Conservation (phyloP, 306 rosid species). For the Gillenia trifoliata region DNA sequence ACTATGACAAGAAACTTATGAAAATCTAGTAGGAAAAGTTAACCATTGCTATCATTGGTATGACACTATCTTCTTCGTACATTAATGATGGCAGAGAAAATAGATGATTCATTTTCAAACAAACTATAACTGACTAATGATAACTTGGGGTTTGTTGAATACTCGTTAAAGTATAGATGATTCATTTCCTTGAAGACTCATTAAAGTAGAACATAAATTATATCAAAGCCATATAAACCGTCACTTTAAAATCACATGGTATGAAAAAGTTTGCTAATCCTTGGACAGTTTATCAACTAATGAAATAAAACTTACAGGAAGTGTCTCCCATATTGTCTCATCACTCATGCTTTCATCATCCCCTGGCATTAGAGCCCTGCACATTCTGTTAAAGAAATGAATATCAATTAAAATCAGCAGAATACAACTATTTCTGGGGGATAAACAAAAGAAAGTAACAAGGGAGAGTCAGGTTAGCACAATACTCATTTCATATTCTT, state of each 20-base stretch:
- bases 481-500: background rate
- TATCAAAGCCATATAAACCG: background rate
- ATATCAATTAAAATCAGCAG: slow-evolving; percentile 13
- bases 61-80: background rate
- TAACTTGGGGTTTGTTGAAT: too few relatives aligned
- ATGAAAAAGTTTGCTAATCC: background rate
- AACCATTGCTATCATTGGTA: background rate
- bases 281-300: slow-evolving; percentile 13
- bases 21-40: background rate
- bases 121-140: too few relatives aligned
- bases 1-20: background rate
- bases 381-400: slow-evolving; percentile 64
- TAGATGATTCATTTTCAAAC: background rate
- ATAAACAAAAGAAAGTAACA: background rate
- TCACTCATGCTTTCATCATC: slow-evolving; percentile 89
- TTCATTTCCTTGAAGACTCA: background rate
- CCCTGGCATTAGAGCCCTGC: slow-evolving; percentile 94
- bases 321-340: slow-evolving; percentile 93
- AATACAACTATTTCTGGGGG: background rate
- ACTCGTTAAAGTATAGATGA: too few relatives aligned
- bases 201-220: background rate
- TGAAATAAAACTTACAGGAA: slow-evolving; percentile 65
- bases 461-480: background rate
- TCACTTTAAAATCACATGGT: background rate
- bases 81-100: background rate